Base-by-base conservation (phyloP, 1,284 basidiomycete species). In the Boletus mariae region DNA sequence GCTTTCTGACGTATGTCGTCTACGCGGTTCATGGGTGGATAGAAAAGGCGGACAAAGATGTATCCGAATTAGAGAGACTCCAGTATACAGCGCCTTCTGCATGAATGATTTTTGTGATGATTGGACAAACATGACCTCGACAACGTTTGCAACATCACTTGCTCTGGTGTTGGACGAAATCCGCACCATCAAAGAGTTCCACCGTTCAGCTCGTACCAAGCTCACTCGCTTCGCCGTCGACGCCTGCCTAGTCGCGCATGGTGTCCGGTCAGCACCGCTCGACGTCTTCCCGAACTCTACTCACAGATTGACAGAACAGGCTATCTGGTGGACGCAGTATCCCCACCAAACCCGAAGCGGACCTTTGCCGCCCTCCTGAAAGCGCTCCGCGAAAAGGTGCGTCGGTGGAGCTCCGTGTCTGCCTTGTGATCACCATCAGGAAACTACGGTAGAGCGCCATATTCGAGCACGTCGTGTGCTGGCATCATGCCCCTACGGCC, bases 71-170 rank as follows among this genome's bases (percentile, higher is more conserved):
- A 34, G 79, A 84, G 61, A 68, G 65, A n/a, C 67, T 84, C 65
- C 77, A 71, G 59, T 85, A 85, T 56, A 59, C 60, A 9, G 76
- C 80, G 10, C 76, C 73, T 35, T 79, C 83, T 1, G 81, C 83
- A 49, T 84, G 66, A 73, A 2, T 29, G 20, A 20, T 20, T 20
- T 20, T 20, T 20, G 20, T 20, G 20, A 20, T 20, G 20, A 20
- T 20, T 20, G 20, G 20, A 20, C 20, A 20, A 20, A 20, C 20
- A 20, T 20, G 20, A 26, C 26, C 26, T 29, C 35, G 34, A 45
- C 40, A 15, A 11, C 51, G 31, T 66, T 66, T n/a, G 10, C 8
- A 20, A 37, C 50, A 1, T 62, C 66, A 1, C 49, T 68, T 49
- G 53, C 51, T 25, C 51, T 64, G 4, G 55, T 67, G 29, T 28